Conservation (phyloP, 257 asterid species). For the Ehretia macrophylla region DNA sequence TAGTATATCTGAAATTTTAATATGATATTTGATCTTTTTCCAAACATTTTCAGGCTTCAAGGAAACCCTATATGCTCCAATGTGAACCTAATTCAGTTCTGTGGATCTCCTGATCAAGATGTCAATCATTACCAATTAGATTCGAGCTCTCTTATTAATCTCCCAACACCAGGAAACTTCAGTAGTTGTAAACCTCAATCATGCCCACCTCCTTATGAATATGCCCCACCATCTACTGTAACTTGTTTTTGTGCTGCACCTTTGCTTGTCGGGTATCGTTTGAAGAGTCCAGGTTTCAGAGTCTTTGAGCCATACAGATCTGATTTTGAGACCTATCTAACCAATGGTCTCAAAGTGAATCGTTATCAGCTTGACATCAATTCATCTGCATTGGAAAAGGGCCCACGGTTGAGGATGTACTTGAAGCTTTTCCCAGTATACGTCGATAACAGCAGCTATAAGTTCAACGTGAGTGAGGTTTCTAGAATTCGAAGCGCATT, state of each 20-base stretch:
- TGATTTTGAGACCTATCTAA: slow-evolving; percentile 47
- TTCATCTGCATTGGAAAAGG: slow-evolving; percentile 59
- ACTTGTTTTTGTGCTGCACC: no score
- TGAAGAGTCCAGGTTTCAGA: slow-evolving; percentile 87
- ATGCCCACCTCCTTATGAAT: slow-evolving; percentile 68
- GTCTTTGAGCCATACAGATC: slow-evolving; percentile 57
- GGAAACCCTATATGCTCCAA: no score
- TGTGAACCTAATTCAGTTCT: slow-evolving; percentile 28
- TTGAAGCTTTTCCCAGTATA: no score
- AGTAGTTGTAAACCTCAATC: slow-evolving; percentile 33
- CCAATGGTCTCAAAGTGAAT: slow-evolving; percentile 51
- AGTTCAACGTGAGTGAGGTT: slow-evolving; percentile 66
- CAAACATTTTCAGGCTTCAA: slow-evolving; percentile 50
- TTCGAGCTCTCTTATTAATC: no score
- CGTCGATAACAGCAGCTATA: slow-evolving; percentile 33
- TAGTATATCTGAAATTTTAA: neutral
- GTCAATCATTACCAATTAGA: no score
- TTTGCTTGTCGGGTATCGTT: slow-evolving; percentile 68
- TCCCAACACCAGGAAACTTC: slow-evolving; percentile 21
- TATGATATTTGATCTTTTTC: neutral
- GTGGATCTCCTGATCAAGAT: slow-evolving; percentile 50
- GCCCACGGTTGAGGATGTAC: no score
- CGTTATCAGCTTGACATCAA: slow-evolving; percentile 56
- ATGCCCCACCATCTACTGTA: no score
- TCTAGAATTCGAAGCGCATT: slow-evolving; percentile 55